phyloP scores from a whole-genome alignment of 257 asterid species.

The Ajuga chamaepitys region DNA sequence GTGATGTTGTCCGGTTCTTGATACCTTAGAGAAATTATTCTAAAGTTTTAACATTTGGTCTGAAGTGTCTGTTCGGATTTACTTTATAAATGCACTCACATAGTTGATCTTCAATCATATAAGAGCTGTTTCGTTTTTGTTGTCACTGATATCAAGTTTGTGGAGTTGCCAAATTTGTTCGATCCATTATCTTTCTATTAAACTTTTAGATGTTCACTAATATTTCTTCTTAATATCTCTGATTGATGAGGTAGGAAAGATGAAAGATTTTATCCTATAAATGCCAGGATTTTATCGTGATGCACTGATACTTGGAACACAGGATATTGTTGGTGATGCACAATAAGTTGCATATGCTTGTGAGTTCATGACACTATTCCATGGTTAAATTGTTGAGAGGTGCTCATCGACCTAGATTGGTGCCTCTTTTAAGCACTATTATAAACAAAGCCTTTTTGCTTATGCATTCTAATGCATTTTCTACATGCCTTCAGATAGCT shows the following conservation, averaged over 20 bases:
- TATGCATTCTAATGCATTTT: too few species aligned
- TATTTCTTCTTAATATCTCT: background rate
- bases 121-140: background rate
- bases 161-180: background rate
- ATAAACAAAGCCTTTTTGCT: too few species aligned
- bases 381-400: background rate
- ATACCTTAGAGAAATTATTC: background rate
- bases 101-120: background rate
- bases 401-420: too few species aligned
- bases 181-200: background rate
- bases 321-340: background rate
- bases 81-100: background rate
- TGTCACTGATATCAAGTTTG: background rate
- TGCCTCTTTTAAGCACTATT: too few species aligned
- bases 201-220: background rate
- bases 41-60: background rate
- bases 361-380: background rate
- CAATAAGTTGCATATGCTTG: background rate
- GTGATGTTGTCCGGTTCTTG: background rate
- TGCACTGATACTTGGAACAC: background rate
- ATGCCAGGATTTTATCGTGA: background rate
- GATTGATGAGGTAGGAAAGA: background rate
- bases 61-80: background rate
- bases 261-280: background rate
- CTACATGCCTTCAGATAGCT: too few species aligned